Percentiles rank a stretch among this genome's conserved stretches.
Evolutionary conservation across 2,329 filamentous ascomycete genomes (phyloP).

Genomic region (Apiospora sp.): DNA sequence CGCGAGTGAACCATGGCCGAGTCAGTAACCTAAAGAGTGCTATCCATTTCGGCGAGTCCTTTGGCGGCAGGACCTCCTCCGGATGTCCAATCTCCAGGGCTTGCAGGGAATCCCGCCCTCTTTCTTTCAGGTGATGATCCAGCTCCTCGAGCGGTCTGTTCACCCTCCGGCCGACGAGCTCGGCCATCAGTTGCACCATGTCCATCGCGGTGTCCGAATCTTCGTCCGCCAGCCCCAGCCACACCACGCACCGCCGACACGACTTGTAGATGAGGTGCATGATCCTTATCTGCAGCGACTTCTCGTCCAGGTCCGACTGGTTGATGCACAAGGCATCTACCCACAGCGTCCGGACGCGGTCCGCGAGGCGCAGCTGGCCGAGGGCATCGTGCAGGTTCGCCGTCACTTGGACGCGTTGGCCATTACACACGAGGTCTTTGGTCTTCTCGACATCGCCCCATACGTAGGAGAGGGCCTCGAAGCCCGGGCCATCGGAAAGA

Average conservation of each 20-base stretch:
- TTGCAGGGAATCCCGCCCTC: not conserved
- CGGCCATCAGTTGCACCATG: constrained; percentile 1
- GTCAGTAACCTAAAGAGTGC: not conserved
- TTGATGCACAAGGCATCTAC: constrained; percentile 29
- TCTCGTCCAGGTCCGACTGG: constrained; percentile 27
- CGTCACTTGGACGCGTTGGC: constrained; percentile 16
- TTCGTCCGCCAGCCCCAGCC: constrained; percentile 18
- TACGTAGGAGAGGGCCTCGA: constrained; percentile 29
- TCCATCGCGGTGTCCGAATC: constrained; percentile 23
- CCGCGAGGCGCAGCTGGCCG: not conserved
- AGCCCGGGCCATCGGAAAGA: not conserved
- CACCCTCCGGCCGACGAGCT: not conserved
- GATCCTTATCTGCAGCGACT: constrained; percentile 24
- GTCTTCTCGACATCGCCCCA: constrained; percentile 23
- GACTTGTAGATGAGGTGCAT: constrained; percentile 28
- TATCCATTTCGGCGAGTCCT: constrained; percentile 14
- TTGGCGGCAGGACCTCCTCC: not conserved
- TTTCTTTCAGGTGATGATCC: not conserved
- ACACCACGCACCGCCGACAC: constrained; percentile 23
- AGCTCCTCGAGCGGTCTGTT: not conserved
- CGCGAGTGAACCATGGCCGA: constrained; percentile 19
- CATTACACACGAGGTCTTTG: not conserved
- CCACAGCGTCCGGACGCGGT: constrained; percentile 24
- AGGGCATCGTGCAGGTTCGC: constrained; percentile 26
- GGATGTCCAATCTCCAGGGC: not conserved